Evolutionary conservation across 352 stramenopile species (phyloP).

Genomic region (Elongisporangium anandrum): DNA sequence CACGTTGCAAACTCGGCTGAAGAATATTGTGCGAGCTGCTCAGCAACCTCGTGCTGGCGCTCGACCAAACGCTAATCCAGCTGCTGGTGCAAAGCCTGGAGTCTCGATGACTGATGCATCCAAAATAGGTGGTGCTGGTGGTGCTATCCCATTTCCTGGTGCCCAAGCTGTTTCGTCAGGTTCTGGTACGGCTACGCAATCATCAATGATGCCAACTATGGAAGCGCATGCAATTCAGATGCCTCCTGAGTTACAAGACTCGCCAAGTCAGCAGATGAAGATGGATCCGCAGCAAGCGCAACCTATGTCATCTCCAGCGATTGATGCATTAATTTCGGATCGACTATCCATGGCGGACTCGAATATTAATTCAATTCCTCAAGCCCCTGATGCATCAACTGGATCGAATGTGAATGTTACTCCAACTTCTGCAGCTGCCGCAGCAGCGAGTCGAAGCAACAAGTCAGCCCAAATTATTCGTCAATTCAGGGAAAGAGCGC

Average conservation of each 20-base stretch:
- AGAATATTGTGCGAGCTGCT: conserved; percentile 89
- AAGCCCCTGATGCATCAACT: neutral
- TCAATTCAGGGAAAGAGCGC: conserved; percentile 72
- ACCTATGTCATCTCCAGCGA: conserved; percentile 22
- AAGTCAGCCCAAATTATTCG: conserved; percentile 79
- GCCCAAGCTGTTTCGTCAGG: conserved; percentile 29
- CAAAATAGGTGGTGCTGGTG: conserved; percentile 8
- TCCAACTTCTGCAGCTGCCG: conserved; percentile 18
- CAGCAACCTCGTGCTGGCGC: conserved; percentile 57
- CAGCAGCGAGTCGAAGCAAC: conserved; percentile 37
- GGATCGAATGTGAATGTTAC: neutral
- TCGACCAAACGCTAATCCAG: conserved; percentile 19
- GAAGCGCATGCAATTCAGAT: conserved; percentile 70
- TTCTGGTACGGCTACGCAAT: conserved; percentile 1
- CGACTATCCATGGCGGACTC: conserved; percentile 28
- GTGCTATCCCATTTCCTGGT: conserved; percentile 59
- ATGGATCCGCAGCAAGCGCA: conserved; percentile 25
- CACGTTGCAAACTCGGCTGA: conserved; percentile 94
- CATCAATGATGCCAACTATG: conserved; percentile 12
- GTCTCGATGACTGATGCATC: conserved; percentile 12
- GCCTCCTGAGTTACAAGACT: conserved; percentile 64
- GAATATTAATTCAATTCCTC: conserved; percentile 26
- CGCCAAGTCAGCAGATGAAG: conserved; percentile 26
- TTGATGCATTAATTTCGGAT: conserved; percentile 45
- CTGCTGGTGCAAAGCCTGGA: conserved; percentile 13